Evolutionary conservation across 306 rosid species (phyloP).

Genomic region (Abrus pulchellus): DNA sequence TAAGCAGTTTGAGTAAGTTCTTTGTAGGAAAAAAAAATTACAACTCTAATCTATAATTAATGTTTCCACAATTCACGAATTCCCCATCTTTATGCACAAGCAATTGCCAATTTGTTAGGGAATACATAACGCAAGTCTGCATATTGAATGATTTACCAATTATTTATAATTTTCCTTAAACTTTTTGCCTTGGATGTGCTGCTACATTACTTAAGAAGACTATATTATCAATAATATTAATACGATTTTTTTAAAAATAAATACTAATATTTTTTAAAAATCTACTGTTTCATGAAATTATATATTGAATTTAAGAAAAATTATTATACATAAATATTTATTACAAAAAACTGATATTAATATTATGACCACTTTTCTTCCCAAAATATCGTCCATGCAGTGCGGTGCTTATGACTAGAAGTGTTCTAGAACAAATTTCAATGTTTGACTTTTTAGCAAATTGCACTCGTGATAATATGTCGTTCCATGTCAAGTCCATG

Average conservation of each 20-base stretch:
- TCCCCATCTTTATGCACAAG: constrained; percentile 32
- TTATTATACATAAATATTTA: no score
- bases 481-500: constrained; percentile 14
- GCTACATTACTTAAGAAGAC: not conserved
- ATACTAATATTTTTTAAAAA: no score
- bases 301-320: no score
- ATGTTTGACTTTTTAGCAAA: constrained; percentile 11
- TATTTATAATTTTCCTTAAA: not conserved
- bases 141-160: not conserved
- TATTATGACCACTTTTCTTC: constrained; percentile 7
- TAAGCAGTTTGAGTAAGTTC: no score
- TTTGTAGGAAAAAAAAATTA: no score
- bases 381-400: constrained; percentile 15
- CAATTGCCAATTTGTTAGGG: constrained; percentile 9
- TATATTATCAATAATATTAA: not conserved
- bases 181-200: not conserved
- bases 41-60: not conserved
- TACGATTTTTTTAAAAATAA: no score
- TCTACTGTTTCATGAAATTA: no score
- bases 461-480: constrained; percentile 19
- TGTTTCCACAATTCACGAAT: constrained; percentile 25
- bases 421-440: not conserved
- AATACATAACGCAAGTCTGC: constrained; percentile 4
- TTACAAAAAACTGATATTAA: no score
- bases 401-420: not conserved